Percentiles rank a stretch among this genome's conserved stretches.
Evolutionary conservation across 106 monocot genomes (phyloP).

Genomic region (Platanthera zijinensis): DNA sequence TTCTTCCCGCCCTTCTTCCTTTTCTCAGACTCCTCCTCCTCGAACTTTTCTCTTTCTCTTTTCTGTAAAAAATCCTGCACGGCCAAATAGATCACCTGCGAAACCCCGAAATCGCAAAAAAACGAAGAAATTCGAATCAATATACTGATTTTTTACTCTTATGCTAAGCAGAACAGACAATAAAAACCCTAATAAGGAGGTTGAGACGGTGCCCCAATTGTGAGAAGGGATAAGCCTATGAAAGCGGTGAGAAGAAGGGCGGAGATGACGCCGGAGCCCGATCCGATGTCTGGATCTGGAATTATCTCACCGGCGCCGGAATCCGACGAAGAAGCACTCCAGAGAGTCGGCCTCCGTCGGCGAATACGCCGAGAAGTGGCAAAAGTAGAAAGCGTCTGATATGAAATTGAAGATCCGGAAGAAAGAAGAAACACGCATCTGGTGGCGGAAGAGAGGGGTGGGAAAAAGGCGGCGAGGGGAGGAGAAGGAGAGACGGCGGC

Average conservation of each 20-base stretch:
- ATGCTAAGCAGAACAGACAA: neutral
- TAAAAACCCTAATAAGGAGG: neutral
- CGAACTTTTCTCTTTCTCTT: constrained; percentile 83
- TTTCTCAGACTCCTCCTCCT: constrained; percentile 65
- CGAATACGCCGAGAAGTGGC: neutral
- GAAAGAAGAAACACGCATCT: neutral
- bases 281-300: constrained; percentile 7
- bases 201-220: constrained; percentile 35
- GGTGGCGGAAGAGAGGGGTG: neutral
- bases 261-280: constrained; percentile 23
- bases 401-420: neutral
- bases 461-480: neutral
- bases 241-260: constrained; percentile 35
- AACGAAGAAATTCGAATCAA: neutral
- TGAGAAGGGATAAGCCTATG: constrained; percentile 39
- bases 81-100: constrained; percentile 66
- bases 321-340: neutral
- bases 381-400: neutral
- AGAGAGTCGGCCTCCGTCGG: neutral
- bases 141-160: too few species aligned
- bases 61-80: constrained; percentile 82
- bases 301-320: constrained; percentile 7
- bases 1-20: constrained; percentile 58
- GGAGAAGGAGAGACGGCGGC: neutral
- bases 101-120: constrained; percentile 8